phyloP scores from a whole-genome alignment of 2,329 filamentous ascomycete species.

The Mycosphaerella arachidis region DNA sequence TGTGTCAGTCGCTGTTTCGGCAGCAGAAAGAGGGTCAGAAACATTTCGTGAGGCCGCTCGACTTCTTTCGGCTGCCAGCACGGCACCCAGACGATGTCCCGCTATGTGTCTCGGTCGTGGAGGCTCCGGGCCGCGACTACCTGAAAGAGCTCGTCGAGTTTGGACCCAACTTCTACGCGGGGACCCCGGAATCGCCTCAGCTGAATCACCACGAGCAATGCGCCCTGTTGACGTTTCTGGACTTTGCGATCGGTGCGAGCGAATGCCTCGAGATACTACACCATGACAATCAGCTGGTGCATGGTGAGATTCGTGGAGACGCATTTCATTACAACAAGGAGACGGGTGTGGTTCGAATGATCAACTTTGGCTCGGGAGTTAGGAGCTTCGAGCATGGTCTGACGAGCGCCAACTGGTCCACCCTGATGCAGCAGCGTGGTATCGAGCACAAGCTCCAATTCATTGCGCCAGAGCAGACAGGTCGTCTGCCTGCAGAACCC shows the following conservation, averaged over 20 bases:
- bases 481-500: constrained; percentile 84
- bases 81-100: constrained; percentile 64
- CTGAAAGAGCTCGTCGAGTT: constrained; percentile 68
- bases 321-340: constrained; percentile 81
- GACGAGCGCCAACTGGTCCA: constrained; percentile 77
- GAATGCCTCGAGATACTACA: constrained; percentile 88
- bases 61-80: constrained; percentile 67
- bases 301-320: constrained; percentile 86
- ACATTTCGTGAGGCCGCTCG: constrained; percentile 76
- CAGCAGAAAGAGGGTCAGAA: constrained; percentile 51
- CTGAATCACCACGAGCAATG: constrained; percentile 11
- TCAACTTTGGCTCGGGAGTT: constrained; percentile 81
- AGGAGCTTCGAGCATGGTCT: constrained; percentile 88
- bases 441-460: constrained; percentile 86
- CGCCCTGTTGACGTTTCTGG: constrained; percentile 68
- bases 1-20: constrained; percentile 64
- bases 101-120: constrained; percentile 77
- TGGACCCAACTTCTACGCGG: constrained; percentile 56
- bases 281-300: constrained; percentile 77
- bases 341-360: constrained; percentile 67
- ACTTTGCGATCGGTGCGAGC: constrained; percentile 84
- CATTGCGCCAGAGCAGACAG: constrained; percentile 92
- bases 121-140: constrained; percentile 70
- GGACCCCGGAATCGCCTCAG: constrained; percentile 22
- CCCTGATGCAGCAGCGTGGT: constrained; percentile 74